Evolutionary conservation across 129 eudicot species (phyloP), one percentile per base, ranked within the genome.

Genomic region (Ambrosia trifida): DNA sequence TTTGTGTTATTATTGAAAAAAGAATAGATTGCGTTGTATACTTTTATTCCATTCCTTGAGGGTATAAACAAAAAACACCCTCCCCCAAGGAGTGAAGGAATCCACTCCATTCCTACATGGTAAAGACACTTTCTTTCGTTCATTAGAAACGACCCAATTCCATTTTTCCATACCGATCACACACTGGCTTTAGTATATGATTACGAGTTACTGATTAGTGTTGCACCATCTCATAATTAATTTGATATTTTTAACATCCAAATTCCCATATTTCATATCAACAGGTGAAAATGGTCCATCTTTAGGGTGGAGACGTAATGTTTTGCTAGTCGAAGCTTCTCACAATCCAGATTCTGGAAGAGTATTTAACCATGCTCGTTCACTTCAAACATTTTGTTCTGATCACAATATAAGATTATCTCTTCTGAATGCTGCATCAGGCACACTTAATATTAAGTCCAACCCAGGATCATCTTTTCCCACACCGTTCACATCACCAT

Each of bases 231-330:
- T 59, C 19, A 59, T 24, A 56, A 17, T 56, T 16, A 2, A 3
- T 20, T 8, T 61, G 35, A 63, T 18, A 7, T 24, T 50, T 33
- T 47, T 65, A 65, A 52, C 41, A 45, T 63, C 41, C 10, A 24
- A 36, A 11, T 63, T 51, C 65, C 8, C 52, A 3, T 68, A 30
- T 75, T 76, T 76, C 3, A 0, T 59, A 12, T 59, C 41, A 16
- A 73, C 76, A 77, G 81, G 85, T 68, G 97, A 88, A 11, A 86
- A 44, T 30, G 72, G 71, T 69, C 91, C 96, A 49, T 80, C 86
- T 8, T 73, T 95, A 80, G 99, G 99, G 8, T 95, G 99, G 99
- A 90, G 99, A 71, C 96, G 97, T 52, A 82, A 80, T 66, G 95
- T 95, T 52, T 78, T 95, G 54, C 96, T 95, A 68, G 89, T 95